A percentile compares a stretch with the other conserved stretches of the same genome.
phyloP scores from a whole-genome alignment of 2,329 filamentous ascomycete genomes.

The Claviceps sp. region DNA sequence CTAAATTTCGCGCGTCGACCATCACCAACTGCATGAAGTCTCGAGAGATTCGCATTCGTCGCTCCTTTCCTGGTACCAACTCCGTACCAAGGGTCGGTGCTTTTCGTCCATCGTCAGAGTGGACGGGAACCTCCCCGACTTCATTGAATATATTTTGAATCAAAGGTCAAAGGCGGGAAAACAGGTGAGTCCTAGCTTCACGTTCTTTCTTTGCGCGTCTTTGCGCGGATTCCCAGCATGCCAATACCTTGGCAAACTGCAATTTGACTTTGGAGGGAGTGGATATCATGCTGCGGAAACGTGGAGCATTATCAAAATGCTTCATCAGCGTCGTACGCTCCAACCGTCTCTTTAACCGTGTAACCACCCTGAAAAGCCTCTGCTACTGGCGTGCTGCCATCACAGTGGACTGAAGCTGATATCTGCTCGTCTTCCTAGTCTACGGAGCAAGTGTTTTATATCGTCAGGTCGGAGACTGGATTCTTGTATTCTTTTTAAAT shows the following conservation, averaged over 20 bases:
- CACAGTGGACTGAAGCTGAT: background rate
- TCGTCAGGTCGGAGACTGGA: conserved; percentile 8
- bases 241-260: background rate
- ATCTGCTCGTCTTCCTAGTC: background rate
- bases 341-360: background rate
- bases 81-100: conserved; percentile 14
- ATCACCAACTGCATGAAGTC: conserved; percentile 1
- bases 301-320: background rate
- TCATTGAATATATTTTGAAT: conserved; percentile 5
- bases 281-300: background rate
- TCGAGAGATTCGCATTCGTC: background rate
- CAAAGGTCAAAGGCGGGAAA: background rate
- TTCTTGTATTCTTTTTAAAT: conserved; percentile 3
- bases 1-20: conserved; percentile 5
- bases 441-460: background rate
- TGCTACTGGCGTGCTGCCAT: background rate
- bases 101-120: conserved; percentile 9
- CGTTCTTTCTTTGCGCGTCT: background rate
- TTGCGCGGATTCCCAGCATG: background rate
- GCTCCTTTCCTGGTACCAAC: background rate
- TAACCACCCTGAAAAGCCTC: background rate
- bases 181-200: background rate
- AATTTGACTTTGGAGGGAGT: background rate
- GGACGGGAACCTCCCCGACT: conserved; percentile 12
- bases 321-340: background rate